Conservation (phyloP, 208 protist species). For the Novymonas esmeraldas region DNA sequence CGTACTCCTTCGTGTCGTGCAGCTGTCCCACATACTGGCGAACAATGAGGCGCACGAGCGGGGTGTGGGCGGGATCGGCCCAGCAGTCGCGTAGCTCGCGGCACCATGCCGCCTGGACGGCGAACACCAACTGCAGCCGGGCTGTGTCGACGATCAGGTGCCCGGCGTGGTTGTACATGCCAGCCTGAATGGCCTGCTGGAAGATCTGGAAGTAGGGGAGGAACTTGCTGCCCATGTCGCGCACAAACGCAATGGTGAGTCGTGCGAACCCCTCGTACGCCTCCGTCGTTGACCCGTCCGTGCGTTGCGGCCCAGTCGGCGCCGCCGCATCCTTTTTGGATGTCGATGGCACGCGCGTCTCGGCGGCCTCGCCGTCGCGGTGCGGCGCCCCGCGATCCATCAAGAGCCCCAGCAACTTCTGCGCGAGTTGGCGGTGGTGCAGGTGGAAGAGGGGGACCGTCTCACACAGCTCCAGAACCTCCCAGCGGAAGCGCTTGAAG, state of each 20-base stretch:
- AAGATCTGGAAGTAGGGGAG: slow-evolving; percentile 87
- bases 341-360: neutral
- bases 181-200: slow-evolving; percentile 76
- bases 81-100: slow-evolving; percentile 80
- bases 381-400: slow-evolving; percentile 51
- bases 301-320: neutral
- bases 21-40: slow-evolving; percentile 71
- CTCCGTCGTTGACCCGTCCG: slow-evolving; percentile 37
- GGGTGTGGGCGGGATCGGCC: slow-evolving; percentile 27
- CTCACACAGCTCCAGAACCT: slow-evolving; percentile 74
- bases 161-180: slow-evolving; percentile 73
- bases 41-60: slow-evolving; percentile 52
- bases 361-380: neutral
- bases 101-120: slow-evolving; percentile 84
- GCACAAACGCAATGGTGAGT: slow-evolving; percentile 84
- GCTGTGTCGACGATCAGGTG: slow-evolving; percentile 65
- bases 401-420: slow-evolving; percentile 65
- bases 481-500: slow-evolving; percentile 85
- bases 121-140: slow-evolving; percentile 83
- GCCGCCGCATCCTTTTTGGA: slow-evolving; percentile 6
- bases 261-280: slow-evolving; percentile 84
- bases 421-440: slow-evolving; percentile 76
- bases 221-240: slow-evolving; percentile 76
- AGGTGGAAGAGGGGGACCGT: slow-evolving; percentile 72
- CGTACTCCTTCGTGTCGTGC: slow-evolving; percentile 83